These are phyloP conservation scores for Candida dendrica DNA, from an alignment of 805 yeast species.

Conservation along the genomic window DNA sequence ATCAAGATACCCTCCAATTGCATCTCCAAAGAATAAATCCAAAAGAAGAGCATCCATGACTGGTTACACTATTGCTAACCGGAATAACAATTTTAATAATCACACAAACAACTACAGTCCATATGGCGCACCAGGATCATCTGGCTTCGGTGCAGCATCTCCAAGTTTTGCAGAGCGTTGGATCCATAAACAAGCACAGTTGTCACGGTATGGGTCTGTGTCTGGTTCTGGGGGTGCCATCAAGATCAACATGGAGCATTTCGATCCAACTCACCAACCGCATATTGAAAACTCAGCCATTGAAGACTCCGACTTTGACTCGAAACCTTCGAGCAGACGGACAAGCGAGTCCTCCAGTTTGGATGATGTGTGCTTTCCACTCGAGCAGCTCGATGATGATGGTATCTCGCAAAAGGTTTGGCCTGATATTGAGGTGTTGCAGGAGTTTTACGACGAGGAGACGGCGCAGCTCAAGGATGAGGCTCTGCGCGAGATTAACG, in stretches of 20 bases:
- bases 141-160: too few species aligned
- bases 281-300: conserved; percentile 1
- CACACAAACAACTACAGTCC: too few species aligned
- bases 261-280: not conserved
- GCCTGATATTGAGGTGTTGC: conserved; percentile 79
- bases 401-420: conserved; percentile 36
- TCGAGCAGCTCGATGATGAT: conserved; percentile 26
- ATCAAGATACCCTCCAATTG: not conserved
- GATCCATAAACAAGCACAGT: conserved; percentile 15
- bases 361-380: conserved; percentile 89
- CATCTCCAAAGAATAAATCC: not conserved
- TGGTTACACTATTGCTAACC: not conserved
- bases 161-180: conserved; percentile 23
- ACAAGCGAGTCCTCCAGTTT: conserved; percentile 59
- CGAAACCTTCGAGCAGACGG: conserved; percentile 35
- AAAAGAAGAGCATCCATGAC: not conserved
- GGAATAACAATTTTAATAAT: not conserved
- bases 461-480: conserved; percentile 36
- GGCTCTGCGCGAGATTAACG: conserved; percentile 30
- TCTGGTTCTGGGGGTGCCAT: conserved; percentile 2
- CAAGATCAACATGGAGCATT: conserved; percentile 1
- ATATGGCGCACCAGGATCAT: too few species aligned
- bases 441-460: conserved; percentile 74
- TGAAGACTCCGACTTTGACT: conserved; percentile 26
- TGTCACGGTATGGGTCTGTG: conserved; percentile 1